A percentile compares a stretch with the other conserved stretches of the same genome.
phyloP scores from a whole-genome alignment of 139 green algal species.

The Closterium sp. region DNA sequence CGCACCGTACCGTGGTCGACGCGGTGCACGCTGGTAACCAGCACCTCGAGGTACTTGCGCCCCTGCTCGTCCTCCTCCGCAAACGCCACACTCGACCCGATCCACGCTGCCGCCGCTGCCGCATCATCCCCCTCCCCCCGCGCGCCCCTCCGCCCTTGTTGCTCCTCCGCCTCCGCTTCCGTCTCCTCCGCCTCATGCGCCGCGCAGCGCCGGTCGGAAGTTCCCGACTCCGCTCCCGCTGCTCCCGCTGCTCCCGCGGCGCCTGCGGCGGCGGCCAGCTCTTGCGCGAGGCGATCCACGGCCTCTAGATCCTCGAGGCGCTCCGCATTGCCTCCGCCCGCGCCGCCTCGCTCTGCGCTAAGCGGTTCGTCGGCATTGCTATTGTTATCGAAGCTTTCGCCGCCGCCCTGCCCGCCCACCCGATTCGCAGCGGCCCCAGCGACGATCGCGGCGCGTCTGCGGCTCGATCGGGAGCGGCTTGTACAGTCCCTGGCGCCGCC shows the following conservation, averaged over 20 bases:
- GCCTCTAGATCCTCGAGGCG: background rate
- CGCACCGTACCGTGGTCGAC: slow-evolving; percentile 1
- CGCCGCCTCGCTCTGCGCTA: background rate
- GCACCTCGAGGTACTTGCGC: slow-evolving; percentile 12
- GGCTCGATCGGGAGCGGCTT: background rate
- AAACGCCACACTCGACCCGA: background rate
- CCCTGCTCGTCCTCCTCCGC: slow-evolving; percentile 1
- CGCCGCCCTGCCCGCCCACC: background rate
- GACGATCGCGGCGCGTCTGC: background rate
- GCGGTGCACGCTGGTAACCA: slow-evolving; percentile 10
- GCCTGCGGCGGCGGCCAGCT: background rate
- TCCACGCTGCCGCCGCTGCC: background rate
- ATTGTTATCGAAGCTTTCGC: background rate
- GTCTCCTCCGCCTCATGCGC: background rate
- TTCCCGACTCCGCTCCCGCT: background rate
- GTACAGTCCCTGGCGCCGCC: background rate
- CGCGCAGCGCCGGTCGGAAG: too few relatives aligned
- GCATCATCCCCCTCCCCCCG: background rate
- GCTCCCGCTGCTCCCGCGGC: background rate
- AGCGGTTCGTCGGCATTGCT: background rate
- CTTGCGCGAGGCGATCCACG: background rate
- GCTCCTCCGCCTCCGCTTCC: background rate
- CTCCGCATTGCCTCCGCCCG: background rate
- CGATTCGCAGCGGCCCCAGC: background rate
- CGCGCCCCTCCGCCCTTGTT: background rate